phyloP scores from a whole-genome alignment of 164 flowering plant species.

The Nymphaea colorata region DNA sequence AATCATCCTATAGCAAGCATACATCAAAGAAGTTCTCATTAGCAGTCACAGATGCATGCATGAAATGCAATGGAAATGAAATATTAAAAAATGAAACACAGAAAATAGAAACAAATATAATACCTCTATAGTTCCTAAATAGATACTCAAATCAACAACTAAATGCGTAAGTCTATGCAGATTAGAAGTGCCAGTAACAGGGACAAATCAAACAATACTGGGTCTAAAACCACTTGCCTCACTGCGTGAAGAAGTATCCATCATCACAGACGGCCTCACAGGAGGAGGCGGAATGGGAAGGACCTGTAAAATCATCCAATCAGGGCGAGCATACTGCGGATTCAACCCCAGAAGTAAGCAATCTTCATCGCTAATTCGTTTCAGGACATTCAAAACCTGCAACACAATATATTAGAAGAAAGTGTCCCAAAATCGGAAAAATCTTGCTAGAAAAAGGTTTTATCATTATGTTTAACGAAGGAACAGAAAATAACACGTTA shows the following conservation, averaged over 20 bases:
- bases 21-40: background rate
- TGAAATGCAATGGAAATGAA: background rate
- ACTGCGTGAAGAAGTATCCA: conserved; percentile 97
- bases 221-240: conserved; percentile 43
- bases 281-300: conserved; percentile 99
- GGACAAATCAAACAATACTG: too few species aligned
- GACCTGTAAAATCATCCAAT: conserved; percentile 99
- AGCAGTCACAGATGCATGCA: background rate
- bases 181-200: too few species aligned
- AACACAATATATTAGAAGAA: background rate
- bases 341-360: conserved; percentile 63
- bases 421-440: background rate
- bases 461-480: background rate
- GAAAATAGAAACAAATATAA: background rate
- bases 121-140: too few species aligned
- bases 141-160: too few species aligned
- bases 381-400: conserved; percentile 82
- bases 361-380: conserved; percentile 94
- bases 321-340: conserved; percentile 95
- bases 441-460: too few species aligned
- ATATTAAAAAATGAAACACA: background rate
- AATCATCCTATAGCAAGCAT: conserved; percentile 61
- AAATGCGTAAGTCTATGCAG: too few species aligned
- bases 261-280: conserved; percentile 99
- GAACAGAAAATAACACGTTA: background rate